A percentile compares a stretch with the other conserved stretches of the same genome.
These are phyloP conservation scores for Solanum hybrid DNA, from an alignment of 305 asterid species.

Conservation along the genomic window DNA sequence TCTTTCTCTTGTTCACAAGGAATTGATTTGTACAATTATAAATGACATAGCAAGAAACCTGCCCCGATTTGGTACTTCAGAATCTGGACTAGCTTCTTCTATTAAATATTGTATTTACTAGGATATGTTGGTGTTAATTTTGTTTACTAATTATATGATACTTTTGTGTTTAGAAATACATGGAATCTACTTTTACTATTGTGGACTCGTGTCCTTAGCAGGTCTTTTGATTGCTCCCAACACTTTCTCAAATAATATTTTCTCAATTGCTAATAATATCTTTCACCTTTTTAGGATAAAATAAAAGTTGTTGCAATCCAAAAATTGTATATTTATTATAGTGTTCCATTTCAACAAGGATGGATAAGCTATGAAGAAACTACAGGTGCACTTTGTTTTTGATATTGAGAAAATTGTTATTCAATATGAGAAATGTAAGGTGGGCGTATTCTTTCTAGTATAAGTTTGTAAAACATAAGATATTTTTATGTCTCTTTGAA, in stretches of 20 bases:
- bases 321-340: conserved; percentile 54
- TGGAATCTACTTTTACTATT: conserved; percentile 64
- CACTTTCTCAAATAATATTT: conserved; percentile 28
- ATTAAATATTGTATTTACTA: not conserved
- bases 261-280: too few relatives aligned
- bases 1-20: too few relatives aligned
- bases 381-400: too few relatives aligned
- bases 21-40: too few relatives aligned
- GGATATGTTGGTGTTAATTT: not conserved
- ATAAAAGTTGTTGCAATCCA: conserved; percentile 27
- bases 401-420: too few relatives aligned
- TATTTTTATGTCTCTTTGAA: too few relatives aligned
- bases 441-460: too few relatives aligned
- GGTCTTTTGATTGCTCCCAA: conserved; percentile 61
- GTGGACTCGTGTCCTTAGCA: conserved; percentile 31
- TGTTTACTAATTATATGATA: not conserved
- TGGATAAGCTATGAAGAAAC: conserved; percentile 74
- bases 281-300: conserved; percentile 32
- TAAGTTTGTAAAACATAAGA: too few relatives aligned
- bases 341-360: conserved; percentile 80
- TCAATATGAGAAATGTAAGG: too few relatives aligned
- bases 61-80: too few relatives aligned
- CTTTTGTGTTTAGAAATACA: conserved; percentile 19
- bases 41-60: too few relatives aligned
- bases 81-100: too few relatives aligned